phyloP scores from a whole-genome alignment of 164 flowering plant genomes.

The Tinospora cordifolia region DNA sequence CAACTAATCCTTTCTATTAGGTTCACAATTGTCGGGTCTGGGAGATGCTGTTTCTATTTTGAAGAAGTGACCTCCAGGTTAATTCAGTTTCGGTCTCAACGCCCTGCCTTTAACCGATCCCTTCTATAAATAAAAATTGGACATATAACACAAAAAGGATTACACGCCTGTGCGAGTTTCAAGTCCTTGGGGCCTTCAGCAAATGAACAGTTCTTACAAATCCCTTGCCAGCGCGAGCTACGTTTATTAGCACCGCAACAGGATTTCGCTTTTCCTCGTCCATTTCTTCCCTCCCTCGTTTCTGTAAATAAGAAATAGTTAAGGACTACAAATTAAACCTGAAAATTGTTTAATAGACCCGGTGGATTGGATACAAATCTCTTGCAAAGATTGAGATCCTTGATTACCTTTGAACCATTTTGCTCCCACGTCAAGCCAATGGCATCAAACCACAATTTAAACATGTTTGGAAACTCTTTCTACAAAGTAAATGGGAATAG shows the following conservation, averaged over 20 bases:
- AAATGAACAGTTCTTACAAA: conserved; percentile 60
- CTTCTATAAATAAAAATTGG: conserved; percentile 2
- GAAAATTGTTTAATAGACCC: background rate
- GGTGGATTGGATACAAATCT: background rate
- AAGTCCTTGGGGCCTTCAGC: conserved; percentile 54
- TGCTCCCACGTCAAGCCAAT: conserved; percentile 79
- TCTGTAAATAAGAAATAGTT: conserved; percentile 34
- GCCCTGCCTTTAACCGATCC: no score
- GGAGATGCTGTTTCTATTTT: no score
- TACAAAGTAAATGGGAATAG: conserved; percentile 20
- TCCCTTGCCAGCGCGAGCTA: conserved; percentile 47
- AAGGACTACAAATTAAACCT: background rate
- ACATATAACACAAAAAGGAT: background rate
- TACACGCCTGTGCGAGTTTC: background rate
- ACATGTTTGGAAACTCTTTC: conserved; percentile 46
- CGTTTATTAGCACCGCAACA: conserved; percentile 34
- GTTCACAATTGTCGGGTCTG: no score
- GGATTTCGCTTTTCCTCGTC: conserved; percentile 34
- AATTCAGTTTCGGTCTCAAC: no score
- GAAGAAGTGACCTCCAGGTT: no score
- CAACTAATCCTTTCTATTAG: no score
- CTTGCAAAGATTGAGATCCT: background rate
- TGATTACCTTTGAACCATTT: conserved; percentile 48
- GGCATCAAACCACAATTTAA: conserved; percentile 85
- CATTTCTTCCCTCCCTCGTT: conserved; percentile 53